phyloP scores from a whole-genome alignment of 331 rosid genomes.

The Malus hybrid region DNA sequence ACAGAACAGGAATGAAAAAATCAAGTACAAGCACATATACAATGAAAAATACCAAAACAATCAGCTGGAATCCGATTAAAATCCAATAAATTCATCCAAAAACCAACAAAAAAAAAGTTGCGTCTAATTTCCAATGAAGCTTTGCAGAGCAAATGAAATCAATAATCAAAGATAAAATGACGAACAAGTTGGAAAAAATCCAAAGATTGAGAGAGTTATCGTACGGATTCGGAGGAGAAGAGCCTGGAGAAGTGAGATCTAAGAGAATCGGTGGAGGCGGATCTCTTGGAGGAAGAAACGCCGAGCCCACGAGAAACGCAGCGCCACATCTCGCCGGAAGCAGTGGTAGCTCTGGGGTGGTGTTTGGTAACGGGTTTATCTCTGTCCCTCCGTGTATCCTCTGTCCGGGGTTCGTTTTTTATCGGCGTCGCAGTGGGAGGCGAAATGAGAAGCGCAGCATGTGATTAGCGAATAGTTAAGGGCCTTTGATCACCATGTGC shows the following conservation, averaged over 20 bases:
- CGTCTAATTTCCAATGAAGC: not conserved
- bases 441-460: not conserved
- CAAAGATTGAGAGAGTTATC: slow-evolving; percentile 7
- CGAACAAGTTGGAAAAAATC: not conserved
- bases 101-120: not conserved
- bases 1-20: not conserved
- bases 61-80: not conserved
- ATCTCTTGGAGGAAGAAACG: slow-evolving; percentile 38
- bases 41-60: not conserved
- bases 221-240: slow-evolving; percentile 63
- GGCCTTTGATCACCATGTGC: too few species aligned
- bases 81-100: not conserved
- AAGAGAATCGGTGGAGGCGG: slow-evolving; percentile 30
- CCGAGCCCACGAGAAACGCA: slow-evolving; percentile 78
- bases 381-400: not conserved
- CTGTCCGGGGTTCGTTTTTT: not conserved
- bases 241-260: slow-evolving; percentile 69
- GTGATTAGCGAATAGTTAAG: too few species aligned
- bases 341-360: not conserved
- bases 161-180: not conserved
- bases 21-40: not conserved
- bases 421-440: slow-evolving; percentile 7
- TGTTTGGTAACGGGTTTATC: not conserved
- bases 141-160: not conserved
- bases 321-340: slow-evolving; percentile 66